Percentiles rank a stretch among this genome's conserved stretches.
Evolutionary conservation across 768 basidiomycete species (phyloP).

Genomic region (Rhodosporidiobolus odoratus): DNA sequence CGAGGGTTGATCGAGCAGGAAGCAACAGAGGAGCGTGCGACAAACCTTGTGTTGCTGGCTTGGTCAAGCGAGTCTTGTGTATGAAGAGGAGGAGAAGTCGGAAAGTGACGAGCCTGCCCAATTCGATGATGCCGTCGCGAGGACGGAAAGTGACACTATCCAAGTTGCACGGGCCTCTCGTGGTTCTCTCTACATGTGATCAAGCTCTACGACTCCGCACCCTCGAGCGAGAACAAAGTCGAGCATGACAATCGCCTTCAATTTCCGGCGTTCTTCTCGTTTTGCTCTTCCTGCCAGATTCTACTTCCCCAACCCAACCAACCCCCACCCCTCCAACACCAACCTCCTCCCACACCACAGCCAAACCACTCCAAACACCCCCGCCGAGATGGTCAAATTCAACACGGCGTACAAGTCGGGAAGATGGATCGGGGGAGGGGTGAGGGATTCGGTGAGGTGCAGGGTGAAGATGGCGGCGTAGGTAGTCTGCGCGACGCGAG

Average conservation of each 20-base stretch:
- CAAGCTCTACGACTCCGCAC: too few species aligned
- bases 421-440: slow-evolving; percentile 65
- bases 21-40: too few species aligned
- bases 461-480: slow-evolving; percentile 57
- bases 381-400: slow-evolving; percentile 74
- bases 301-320: slow-evolving; percentile 10
- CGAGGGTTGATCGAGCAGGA: too few species aligned
- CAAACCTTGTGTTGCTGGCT: too few species aligned
- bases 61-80: too few species aligned
- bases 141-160: too few species aligned
- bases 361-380: slow-evolving; percentile 76
- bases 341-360: slow-evolving; percentile 54
- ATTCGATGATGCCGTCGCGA: too few species aligned
- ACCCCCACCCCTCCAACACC: slow-evolving; percentile 29
- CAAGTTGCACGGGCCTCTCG: too few species aligned
- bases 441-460: slow-evolving; percentile 61
- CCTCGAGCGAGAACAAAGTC: background rate
- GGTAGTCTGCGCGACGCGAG: slow-evolving; percentile 48
- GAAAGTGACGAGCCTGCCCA: too few species aligned
- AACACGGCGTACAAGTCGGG: slow-evolving; percentile 80
- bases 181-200: too few species aligned
- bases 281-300: background rate
- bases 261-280: background rate
- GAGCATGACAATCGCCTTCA: background rate
- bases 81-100: too few species aligned